Evolutionary conservation across 83 land plant species (phyloP), one percentile per base, ranked within the genome.

Genomic region (Picea abies): DNA sequence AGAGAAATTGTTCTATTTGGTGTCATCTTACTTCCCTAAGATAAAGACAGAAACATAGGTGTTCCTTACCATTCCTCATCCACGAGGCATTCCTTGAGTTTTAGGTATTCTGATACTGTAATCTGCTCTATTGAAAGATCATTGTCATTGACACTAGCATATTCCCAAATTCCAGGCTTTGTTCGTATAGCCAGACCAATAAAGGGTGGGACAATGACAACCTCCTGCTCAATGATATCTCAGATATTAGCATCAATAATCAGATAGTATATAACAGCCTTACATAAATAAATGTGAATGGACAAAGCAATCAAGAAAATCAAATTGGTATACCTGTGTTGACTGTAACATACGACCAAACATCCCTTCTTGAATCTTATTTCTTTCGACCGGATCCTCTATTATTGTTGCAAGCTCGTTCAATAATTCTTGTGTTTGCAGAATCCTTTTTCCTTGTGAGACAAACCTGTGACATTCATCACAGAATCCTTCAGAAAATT

Each of bases 151-250:
- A 93, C 92, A 41, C 95, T 89, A 4, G 92, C 95, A 80, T 90
- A 93, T 69, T 95, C 96, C 98, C 96, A 95, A 63, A 92, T 89
- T 16, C 98, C 98, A 23, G 96, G 96, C 77, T 92, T 85, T 9
- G 96, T 96, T 3, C 98, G 90, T 6, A 95, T 85, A 17, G 96
- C 98, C 6, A 95, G 82, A 8, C 92, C 93, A 41, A 95, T 96
- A 82, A 88, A 93, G 17, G 98, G 96, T 19, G 96, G 98, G 58
- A 93, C 67, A 71, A 93, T 80, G 44, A 95, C 93, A 3, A 93
- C 98, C 89, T 95, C 98, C 98, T 95, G 82, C 52, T 66, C 69
- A 39, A 64, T 64, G 8, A 20, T 47, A 44, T 6, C 5, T 44
- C 49, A 44, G 49, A 44, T 47, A 9, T 47, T 47, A 7, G 52